Evolutionary conservation across 2,329 filamentous ascomycete genomes (phyloP).

Genomic region (Biscogniauxia marginata): DNA sequence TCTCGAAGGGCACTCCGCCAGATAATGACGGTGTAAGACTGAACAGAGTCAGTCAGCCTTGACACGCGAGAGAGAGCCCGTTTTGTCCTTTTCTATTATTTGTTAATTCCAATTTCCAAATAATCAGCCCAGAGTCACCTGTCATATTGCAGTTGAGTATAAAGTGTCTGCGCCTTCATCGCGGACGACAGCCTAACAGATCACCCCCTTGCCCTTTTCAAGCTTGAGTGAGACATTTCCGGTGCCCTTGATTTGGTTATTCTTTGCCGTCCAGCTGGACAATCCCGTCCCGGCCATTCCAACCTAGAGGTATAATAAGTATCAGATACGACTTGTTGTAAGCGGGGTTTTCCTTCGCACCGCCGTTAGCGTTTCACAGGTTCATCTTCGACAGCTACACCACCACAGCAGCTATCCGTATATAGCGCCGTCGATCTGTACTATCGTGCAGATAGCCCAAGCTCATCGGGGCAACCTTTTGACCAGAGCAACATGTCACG

Average conservation of each 20-base stretch:
- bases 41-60: too few relatives aligned
- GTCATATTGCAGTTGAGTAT: not conserved
- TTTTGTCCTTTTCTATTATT: not conserved
- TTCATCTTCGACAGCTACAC: not conserved
- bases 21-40: too few relatives aligned
- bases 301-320: too few relatives aligned
- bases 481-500: conserved; percentile 26
- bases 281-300: not conserved
- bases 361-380: not conserved
- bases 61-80: not conserved
- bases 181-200: not conserved
- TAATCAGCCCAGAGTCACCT: not conserved
- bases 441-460: not conserved
- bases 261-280: not conserved
- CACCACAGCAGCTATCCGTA: not conserved
- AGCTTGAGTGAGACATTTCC: not conserved
- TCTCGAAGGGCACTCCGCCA: not conserved
- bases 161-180: too few relatives aligned
- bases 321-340: too few relatives aligned
- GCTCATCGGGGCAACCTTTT: too few relatives aligned
- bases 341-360: not conserved
- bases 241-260: not conserved
- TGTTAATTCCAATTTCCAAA: not conserved
- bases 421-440: not conserved
- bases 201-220: not conserved